Conservation (phyloP, 2,329 filamentous ascomycete species). For the Teratosphaeriaceae sp. region DNA sequence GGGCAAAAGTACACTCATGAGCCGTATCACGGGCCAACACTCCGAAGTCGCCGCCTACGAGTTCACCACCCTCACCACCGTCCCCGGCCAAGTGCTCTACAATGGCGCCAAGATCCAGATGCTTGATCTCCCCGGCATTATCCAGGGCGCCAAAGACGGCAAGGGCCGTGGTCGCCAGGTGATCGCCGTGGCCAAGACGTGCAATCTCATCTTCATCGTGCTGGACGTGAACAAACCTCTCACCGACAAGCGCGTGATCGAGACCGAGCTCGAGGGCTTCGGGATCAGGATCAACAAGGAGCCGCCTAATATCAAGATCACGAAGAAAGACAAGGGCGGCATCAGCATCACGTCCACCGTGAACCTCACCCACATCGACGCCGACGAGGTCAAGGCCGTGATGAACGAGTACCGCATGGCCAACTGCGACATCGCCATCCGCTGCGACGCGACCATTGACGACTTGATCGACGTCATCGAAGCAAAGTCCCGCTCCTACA, state of each 20-base stretch:
- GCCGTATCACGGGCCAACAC: conserved; percentile 85
- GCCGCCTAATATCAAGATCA: conserved; percentile 98
- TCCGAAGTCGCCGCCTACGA: conserved; percentile 97
- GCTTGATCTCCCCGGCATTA: conserved; percentile 96
- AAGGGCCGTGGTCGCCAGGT: conserved; percentile 97
- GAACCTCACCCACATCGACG: conserved; percentile 83
- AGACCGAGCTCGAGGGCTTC: conserved; percentile 91
- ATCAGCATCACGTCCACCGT: conserved; percentile 94
- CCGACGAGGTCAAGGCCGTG: conserved; percentile 96
- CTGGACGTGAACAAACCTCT: conserved; percentile 97
- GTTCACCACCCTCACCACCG: conserved; percentile 96
- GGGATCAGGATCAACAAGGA: conserved; percentile 96
- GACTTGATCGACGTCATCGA: conserved; percentile 95
- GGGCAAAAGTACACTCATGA: conserved; percentile 98
- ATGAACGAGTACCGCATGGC: conserved; percentile 96
- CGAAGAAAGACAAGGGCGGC: conserved; percentile 98
- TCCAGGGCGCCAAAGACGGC: conserved; percentile 96
- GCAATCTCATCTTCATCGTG: conserved; percentile 97
- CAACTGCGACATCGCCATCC: conserved; percentile 94
- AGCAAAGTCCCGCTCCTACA: conserved; percentile 90
- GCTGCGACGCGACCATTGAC: conserved; percentile 95
- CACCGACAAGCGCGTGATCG: conserved; percentile 94
- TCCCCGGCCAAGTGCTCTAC: conserved; percentile 91
- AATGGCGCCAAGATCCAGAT: conserved; percentile 98
- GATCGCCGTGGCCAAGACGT: conserved; percentile 97